A percentile compares a stretch with the other conserved stretches of the same genome.
phyloP scores from a whole-genome alignment of 2,329 filamentous ascomycete genomes.

The Truncatella angustata region DNA sequence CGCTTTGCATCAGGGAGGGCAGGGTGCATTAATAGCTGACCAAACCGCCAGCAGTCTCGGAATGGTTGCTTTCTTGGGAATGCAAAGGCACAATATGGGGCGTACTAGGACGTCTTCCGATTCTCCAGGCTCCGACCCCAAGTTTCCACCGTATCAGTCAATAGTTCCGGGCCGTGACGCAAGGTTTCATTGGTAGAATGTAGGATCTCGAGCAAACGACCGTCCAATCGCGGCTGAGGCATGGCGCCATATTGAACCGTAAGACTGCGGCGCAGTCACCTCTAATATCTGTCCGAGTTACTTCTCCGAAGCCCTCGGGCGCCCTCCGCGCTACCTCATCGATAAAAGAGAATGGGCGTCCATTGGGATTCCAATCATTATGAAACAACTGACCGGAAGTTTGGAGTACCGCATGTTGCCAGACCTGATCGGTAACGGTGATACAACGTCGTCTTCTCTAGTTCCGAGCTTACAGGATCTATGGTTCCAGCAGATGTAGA shows the following conservation, averaged over 20 bases:
- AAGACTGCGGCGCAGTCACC: neutral
- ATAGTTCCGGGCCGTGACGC: neutral
- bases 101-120: neutral
- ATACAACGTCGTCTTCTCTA: constrained; percentile 1
- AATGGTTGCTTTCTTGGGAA: too few species aligned
- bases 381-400: constrained; percentile 8
- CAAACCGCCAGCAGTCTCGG: neutral
- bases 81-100: neutral
- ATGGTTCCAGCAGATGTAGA: neutral
- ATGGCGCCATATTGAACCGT: neutral
- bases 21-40: neutral
- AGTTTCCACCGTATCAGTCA: neutral
- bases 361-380: neutral
- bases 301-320: too few species aligned
- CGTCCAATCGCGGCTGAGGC: neutral
- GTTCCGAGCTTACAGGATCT: neutral
- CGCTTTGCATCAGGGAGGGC: neutral
- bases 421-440: neutral
- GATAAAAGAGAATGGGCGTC: neutral
- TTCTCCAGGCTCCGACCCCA: neutral
- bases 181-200: neutral
- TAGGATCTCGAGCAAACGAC: neutral
- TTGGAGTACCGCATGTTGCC: constrained; percentile 7
- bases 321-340: too few species aligned
- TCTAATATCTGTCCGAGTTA: neutral